Base-by-base conservation (phyloP, 2,329 filamentous ascomycete genomes). In the Fusarium beomiforme region DNA sequence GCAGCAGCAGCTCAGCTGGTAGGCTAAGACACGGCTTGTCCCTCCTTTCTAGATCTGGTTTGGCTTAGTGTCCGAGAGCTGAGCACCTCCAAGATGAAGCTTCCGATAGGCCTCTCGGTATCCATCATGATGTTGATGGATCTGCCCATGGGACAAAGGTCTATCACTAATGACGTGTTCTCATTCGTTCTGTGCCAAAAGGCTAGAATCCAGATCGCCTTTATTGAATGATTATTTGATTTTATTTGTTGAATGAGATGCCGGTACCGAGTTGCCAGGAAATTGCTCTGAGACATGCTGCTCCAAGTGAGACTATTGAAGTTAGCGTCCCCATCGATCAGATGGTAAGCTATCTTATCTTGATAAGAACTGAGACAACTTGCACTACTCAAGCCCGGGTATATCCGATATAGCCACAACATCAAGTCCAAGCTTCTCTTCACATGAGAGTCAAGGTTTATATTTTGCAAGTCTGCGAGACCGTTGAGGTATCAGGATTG, bases 11-110 rank as follows among this genome's bases (percentile, higher is more conserved):
- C 41, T 31, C 26, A 36, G 36, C 36, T 21, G 6, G 29, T 3
- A 11, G 29, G 36, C 59, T 34, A 43, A 59, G 54, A 34, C 36
- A 62, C 36, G 59, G 54, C 54, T 31, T 42, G 36, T 33, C 21
- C 50, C 24, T 26, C 3, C 13, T 24, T 31, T n/a, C 34, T 26
- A 39, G 16, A 59, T 50, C 33, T 31, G 29, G n/a, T 17, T 36
- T 59, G 23, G 42, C 19, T 8, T 42, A n/a, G 26, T 7, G 23
- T 36, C 24, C n/a, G 13, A 23, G 19, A 59, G 14, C 42, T 49
- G n/a, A 26, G 16, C 26, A 8, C 8, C 21, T 6, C 1, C 17
- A 14, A 4, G 24, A 39, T 23, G 13, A 46, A 33, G 16, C 13
- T 17, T 33, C 26, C 17, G 8, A 57, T 29, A 56, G 23, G 39